Percentiles rank a stretch among this genome's conserved stretches.
Conservation (phyloP, 2,329 filamentous ascomycete species). For the Pseudocercospora fuligena region DNA sequence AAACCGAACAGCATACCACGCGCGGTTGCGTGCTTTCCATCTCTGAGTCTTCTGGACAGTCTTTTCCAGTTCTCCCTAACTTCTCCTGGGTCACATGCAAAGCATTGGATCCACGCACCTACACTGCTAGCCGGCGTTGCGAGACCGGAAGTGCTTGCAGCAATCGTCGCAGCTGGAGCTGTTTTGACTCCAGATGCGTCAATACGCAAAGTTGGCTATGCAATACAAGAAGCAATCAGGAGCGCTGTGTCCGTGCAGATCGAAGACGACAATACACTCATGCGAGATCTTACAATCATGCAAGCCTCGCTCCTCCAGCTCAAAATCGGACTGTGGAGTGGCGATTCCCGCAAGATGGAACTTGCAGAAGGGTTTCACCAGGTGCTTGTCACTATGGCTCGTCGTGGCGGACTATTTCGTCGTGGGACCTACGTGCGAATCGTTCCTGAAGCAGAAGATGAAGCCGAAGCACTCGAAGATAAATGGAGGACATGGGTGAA, state of each 20-base stretch:
- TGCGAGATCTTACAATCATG: slow-evolving; percentile 57
- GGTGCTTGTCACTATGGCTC: slow-evolving; percentile 58
- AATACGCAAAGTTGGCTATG: slow-evolving; percentile 64
- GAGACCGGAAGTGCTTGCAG: slow-evolving; percentile 63
- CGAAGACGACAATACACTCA: slow-evolving; percentile 56
- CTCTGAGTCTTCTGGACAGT: slow-evolving; percentile 64
- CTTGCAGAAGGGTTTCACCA: slow-evolving; percentile 63
- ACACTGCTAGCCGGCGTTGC: slow-evolving; percentile 62
- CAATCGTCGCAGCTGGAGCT: slow-evolving; percentile 66
- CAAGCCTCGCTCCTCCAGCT: slow-evolving; percentile 58
- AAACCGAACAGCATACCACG: slow-evolving; percentile 55
- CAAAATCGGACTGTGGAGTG: slow-evolving; percentile 63
- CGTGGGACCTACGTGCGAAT: slow-evolving; percentile 51
- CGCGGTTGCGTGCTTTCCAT: slow-evolving; percentile 66
- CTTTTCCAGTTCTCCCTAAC: slow-evolving; percentile 66
- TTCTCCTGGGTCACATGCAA: slow-evolving; percentile 61
- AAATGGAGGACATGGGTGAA: slow-evolving; percentile 71
- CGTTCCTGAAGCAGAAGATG: slow-evolving; percentile 58
- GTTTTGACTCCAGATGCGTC: slow-evolving; percentile 62
- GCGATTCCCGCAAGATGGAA: slow-evolving; percentile 64
- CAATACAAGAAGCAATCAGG: slow-evolving; percentile 55
- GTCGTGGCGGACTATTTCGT: slow-evolving; percentile 63
- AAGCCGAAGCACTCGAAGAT: slow-evolving; percentile 60
- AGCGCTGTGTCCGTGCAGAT: slow-evolving; percentile 47
- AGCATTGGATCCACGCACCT: slow-evolving; percentile 66